Evolutionary conservation across 805 yeast genomes (phyloP), one percentile per base, ranked within the genome.

Genomic region (Kazachstania martiniae): DNA sequence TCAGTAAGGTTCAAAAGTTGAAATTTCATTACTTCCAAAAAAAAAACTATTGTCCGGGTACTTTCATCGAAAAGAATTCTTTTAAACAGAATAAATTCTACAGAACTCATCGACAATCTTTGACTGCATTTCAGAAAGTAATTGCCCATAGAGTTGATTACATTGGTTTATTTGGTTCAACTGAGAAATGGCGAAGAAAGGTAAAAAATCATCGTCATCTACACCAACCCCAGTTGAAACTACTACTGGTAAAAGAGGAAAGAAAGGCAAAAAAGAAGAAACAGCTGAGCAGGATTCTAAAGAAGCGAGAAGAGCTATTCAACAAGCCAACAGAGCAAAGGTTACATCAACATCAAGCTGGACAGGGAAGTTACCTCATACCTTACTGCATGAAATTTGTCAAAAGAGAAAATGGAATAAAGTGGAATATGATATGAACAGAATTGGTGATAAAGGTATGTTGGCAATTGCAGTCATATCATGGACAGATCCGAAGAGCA

Each of bases 291-390:
- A 31, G 13, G 46, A 41, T 24, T 16, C 30, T 2, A 42, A 43
- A 12, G 47, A 37, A 12, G 44, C 33, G n/a, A 39, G 32, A 23
- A 47, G 34, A 21, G 36, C 48, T 12, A 44, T 49, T 33, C 62
- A 57, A 29, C 55, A 51, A 25, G 54, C 47, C 32, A 39, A 60
- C 40, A 49, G 75, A 42, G 53, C 69, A 18, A 57, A 66, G n/a
- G 80, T 76, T 0, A 68, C 81, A 0, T 77, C 80, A 12, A 70
- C 79, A 23, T 61, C 76, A 28, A 84, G 89, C 18, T 86, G 95
- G 95, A 86, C 95, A 0, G 98, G 98, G 1, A 89, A 89, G 47
- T 63, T 89, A 12, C 97, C 98, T 0, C 85, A 82, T 3, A 76
- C 91, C 0, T 57, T 89, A 12, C 66, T 89, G 4, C 84, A 84